Conservation (phyloP, 306 rosid genomes). For the Lathyrus tuberosus region DNA sequence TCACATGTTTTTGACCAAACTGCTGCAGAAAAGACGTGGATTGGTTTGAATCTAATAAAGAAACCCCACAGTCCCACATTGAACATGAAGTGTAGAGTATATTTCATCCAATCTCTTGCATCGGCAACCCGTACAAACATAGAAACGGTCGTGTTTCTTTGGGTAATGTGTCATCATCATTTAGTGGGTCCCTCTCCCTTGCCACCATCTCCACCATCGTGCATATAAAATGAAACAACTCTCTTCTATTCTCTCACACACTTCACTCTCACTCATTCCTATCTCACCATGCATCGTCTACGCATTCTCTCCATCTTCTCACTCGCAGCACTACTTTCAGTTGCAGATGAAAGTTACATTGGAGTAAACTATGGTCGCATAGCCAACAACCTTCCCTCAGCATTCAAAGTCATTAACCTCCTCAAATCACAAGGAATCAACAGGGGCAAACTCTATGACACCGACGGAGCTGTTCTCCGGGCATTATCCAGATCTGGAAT, state of each 20-base stretch:
- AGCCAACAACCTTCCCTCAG: constrained; percentile 75
- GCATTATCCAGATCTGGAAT: constrained; percentile 66
- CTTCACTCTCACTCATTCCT: not conserved
- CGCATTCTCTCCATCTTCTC: constrained; percentile 11
- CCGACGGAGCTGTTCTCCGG: constrained; percentile 69
- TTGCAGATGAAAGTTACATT: constrained; percentile 61
- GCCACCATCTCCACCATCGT: not conserved
- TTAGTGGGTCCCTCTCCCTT: constrained; percentile 11
- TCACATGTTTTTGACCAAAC: not conserved
- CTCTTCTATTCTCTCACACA: not conserved
- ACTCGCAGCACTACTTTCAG: not conserved
- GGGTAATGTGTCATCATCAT: constrained; percentile 3
- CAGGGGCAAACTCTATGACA: constrained; percentile 69
- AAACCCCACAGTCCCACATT: not conserved
- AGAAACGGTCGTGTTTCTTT: constrained; percentile 36
- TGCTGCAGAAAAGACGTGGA: not conserved
- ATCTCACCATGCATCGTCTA: constrained; percentile 42
- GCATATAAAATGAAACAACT: constrained; percentile 20
- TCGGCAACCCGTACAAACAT: constrained; percentile 14
- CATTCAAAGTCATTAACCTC: constrained; percentile 61
- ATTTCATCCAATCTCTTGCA: not conserved
- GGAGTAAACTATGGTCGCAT: constrained; percentile 92
- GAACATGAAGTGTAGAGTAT: not conserved
- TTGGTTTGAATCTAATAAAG: not conserved
- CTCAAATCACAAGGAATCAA: constrained; percentile 61